phyloP scores from a whole-genome alignment of 116 monocot genomes.

The Zostera marina region DNA sequence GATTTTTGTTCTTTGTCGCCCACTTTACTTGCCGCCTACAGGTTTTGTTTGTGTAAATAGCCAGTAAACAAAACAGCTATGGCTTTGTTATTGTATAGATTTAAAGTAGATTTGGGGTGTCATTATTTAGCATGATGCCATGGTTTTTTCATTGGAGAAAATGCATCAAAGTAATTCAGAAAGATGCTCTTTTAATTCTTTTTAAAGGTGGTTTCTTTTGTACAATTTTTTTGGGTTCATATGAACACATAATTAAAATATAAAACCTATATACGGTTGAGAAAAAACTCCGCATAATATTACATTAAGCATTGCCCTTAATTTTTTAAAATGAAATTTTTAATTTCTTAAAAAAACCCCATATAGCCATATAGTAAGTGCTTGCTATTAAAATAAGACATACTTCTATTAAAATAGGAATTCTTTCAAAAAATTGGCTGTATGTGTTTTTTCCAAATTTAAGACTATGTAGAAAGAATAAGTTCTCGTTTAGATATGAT shows the following conservation, averaged over 20 bases:
- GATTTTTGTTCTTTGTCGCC: background rate
- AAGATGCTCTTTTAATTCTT: background rate
- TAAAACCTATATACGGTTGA: too few relatives aligned
- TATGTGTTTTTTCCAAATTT: too few relatives aligned
- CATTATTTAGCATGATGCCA: background rate
- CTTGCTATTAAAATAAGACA: too few relatives aligned
- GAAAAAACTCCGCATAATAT: too few relatives aligned
- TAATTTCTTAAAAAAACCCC: too few relatives aligned
- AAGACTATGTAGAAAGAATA: too few relatives aligned
- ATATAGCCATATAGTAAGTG: too few relatives aligned
- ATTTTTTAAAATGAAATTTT: too few relatives aligned
- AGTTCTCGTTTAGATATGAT: too few relatives aligned
- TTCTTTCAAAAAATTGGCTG: too few relatives aligned
- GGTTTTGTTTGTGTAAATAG: background rate
- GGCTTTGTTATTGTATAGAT: background rate
- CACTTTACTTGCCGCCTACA: background rate
- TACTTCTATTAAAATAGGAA: too few relatives aligned
- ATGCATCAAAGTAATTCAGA: background rate
- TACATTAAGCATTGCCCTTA: too few relatives aligned
- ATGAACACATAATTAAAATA: background rate
- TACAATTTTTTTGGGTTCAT: conserved; percentile 3
- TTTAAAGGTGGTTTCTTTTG: background rate
- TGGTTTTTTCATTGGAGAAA: background rate
- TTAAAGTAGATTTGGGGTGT: background rate
- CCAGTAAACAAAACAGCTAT: background rate